Percentiles rank a stretch among this genome's conserved stretches.
These are phyloP conservation scores for Pseudopediastrum boryanum DNA, from an alignment of 139 green algal genomes.

Conservation along the genomic window DNA sequence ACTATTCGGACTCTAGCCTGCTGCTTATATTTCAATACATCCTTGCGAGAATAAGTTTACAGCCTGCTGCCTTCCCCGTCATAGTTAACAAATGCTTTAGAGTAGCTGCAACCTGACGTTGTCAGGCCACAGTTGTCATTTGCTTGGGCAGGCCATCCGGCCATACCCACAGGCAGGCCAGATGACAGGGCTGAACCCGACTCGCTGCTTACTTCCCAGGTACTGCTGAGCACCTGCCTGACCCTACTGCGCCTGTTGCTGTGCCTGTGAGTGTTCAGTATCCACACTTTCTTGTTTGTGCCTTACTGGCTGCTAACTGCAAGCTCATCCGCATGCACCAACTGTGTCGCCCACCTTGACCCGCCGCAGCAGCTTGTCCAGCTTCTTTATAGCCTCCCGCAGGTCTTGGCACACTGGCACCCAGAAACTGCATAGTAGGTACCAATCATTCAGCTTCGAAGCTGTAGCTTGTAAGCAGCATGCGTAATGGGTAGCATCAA, in stretches of 20 bases:
- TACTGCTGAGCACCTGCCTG: neutral
- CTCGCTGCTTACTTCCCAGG: neutral
- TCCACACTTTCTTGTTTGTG: neutral
- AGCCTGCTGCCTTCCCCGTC: too few species aligned
- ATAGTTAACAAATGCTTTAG: too few species aligned
- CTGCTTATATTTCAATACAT: too few species aligned
- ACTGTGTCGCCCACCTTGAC: constrained; percentile 21
- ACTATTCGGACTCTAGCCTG: too few species aligned
- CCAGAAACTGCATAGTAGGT: constrained; percentile 13
- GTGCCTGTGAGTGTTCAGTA: neutral
- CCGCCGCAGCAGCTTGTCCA: constrained; percentile 55
- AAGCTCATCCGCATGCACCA: neutral
- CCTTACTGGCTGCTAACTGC: too few species aligned
- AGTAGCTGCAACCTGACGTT: too few species aligned
- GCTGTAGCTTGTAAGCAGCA: too few species aligned
- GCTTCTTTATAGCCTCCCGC: constrained; percentile 61
- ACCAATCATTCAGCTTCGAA: neutral
- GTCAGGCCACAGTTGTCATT: too few species aligned
- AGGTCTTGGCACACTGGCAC: constrained; percentile 41
- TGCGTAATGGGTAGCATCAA: too few species aligned
- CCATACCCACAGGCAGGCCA: neutral
- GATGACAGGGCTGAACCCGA: neutral
- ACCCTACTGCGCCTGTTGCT: neutral
- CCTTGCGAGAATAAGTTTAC: too few species aligned
- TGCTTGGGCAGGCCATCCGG: too few species aligned